Base-by-base conservation (phyloP, 2,329 filamentous ascomycete genomes). In the Trichoderma gracile region DNA sequence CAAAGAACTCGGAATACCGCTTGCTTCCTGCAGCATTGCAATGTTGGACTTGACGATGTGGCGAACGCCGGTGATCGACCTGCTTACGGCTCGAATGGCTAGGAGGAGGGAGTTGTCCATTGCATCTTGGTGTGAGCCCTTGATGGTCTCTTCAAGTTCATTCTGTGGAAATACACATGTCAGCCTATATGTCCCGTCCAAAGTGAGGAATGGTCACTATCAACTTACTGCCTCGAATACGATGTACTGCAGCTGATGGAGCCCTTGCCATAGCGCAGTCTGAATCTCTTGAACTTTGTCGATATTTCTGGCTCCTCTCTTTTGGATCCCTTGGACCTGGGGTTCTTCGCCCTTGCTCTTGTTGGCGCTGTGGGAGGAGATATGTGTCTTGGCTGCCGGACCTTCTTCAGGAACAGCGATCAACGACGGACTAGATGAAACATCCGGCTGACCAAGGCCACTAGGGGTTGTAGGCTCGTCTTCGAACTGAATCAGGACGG, bases 21-120 rank as follows among this genome's bases (percentile, higher is more conserved):
- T 45, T 17, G 46, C 25, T 7, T 33, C 38, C n/a, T 62, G 43
- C 9, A 65, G 52, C 43, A 65, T 42, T 5, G 33, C 9, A 6
- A 65, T 50, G 7, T 46, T 62, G 7, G 25, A 57, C n/a, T 52
- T 25, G 3, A 65, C 21, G 9, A 65, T 62, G 17, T 52, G 43
- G 5, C 40, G 21, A 15, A 65, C 23, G 0, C 33, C 53, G 2
- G 15, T 8, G 17, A 65, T 23, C 27, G 52, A 62, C 19, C 19
- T 46, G 2, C 21, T 21, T 7, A 65, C 25, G 3, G 50, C 21
- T 21, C 25, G 52, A 12, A 53, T 46, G 12, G 57, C 52, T 3
- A 56, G 50, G 21, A 61, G 33, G 2, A 65, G 23, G 15, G 8
- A 23, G 14, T 15, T 14, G 6, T 45, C 19, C 7, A 21, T 19